Percentiles rank a stretch among this genome's conserved stretches.
Evolutionary conservation across 192 early-diverging fungal species (phyloP).

Genomic region (Coemansia sp.): DNA sequence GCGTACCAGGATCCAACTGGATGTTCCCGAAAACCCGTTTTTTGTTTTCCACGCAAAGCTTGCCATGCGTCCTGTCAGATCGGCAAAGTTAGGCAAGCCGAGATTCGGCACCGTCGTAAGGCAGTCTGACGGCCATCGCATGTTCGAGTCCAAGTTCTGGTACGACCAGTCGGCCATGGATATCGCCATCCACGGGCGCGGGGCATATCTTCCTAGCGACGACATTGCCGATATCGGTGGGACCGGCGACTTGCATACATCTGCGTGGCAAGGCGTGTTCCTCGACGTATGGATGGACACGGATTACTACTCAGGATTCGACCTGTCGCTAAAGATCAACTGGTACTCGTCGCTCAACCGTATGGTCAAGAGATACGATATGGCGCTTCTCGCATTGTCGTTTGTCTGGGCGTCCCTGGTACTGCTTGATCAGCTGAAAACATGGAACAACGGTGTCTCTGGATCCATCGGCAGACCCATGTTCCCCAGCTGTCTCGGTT

Average conservation of each 20-base stretch:
- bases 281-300: conserved; percentile 48
- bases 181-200: conserved; percentile 51
- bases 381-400: conserved; percentile 63
- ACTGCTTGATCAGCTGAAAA: conserved; percentile 43
- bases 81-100: conserved; percentile 1
- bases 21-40: conserved; percentile 46
- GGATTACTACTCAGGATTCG: conserved; percentile 17
- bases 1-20: conserved; percentile 41
- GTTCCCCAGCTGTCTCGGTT: conserved; percentile 35
- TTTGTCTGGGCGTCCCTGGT: conserved; percentile 63
- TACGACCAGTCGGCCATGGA: conserved; percentile 24
- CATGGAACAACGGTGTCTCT: conserved; percentile 21
- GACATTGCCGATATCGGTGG: conserved; percentile 4
- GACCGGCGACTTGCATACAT: not conserved
- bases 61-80: conserved; percentile 8
- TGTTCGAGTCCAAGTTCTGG: conserved; percentile 52
- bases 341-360: conserved; percentile 69
- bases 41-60: conserved; percentile 41
- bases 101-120: conserved; percentile 31
- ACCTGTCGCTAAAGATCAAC: conserved; percentile 57
- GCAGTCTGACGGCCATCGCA: conserved; percentile 47
- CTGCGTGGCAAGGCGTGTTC: conserved; percentile 38
- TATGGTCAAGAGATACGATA: conserved; percentile 67
- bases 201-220: conserved; percentile 41
- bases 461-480: not conserved